Percentiles rank a stretch among this genome's conserved stretches.
Conservation (phyloP, 108 stramenopile species). For the Skeletonema costatum region DNA sequence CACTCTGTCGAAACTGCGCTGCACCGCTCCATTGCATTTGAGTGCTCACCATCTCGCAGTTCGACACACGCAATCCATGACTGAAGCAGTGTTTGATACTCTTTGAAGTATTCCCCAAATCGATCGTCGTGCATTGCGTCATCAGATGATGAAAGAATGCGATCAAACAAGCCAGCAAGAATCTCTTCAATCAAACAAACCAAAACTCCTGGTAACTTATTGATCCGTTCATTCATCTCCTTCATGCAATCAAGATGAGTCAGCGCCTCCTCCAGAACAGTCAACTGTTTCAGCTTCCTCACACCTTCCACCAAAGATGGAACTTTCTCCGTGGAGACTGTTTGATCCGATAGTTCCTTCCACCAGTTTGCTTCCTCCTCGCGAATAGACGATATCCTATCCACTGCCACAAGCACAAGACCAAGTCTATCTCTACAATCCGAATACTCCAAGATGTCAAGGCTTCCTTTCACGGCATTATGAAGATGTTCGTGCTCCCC, state of each 20-base stretch:
- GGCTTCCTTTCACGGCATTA: slow-evolving; percentile 18
- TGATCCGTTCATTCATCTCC: slow-evolving; percentile 27
- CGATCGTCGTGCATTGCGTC: not conserved
- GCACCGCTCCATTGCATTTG: not conserved
- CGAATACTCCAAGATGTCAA: slow-evolving; percentile 28
- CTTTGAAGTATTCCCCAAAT: slow-evolving; percentile 13
- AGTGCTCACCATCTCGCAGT: slow-evolving; percentile 6
- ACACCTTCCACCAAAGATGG: slow-evolving; percentile 12
- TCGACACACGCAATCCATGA: slow-evolving; percentile 33
- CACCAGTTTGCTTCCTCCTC: slow-evolving; percentile 35
- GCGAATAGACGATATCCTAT: slow-evolving; percentile 26
- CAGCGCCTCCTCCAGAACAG: slow-evolving; percentile 29
- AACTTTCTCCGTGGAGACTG: slow-evolving; percentile 7
- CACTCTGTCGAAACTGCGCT: slow-evolving; percentile 23
- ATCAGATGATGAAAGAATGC: slow-evolving; percentile 11
- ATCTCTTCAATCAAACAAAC: slow-evolving; percentile 24
- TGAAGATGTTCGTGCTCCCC: not conserved
- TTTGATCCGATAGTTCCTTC: slow-evolving; percentile 16
- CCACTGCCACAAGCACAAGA: slow-evolving; percentile 24
- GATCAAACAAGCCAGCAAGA: slow-evolving; percentile 22
- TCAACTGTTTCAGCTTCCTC: slow-evolving; percentile 27
- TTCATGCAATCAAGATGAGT: slow-evolving; percentile 17
- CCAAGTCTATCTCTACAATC: slow-evolving; percentile 35
- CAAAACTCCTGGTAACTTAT: slow-evolving; percentile 16
- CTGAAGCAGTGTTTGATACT: slow-evolving; percentile 29